phyloP scores from a whole-genome alignment of 2,329 filamentous ascomycete species.

The Fusarium tuaranense region DNA sequence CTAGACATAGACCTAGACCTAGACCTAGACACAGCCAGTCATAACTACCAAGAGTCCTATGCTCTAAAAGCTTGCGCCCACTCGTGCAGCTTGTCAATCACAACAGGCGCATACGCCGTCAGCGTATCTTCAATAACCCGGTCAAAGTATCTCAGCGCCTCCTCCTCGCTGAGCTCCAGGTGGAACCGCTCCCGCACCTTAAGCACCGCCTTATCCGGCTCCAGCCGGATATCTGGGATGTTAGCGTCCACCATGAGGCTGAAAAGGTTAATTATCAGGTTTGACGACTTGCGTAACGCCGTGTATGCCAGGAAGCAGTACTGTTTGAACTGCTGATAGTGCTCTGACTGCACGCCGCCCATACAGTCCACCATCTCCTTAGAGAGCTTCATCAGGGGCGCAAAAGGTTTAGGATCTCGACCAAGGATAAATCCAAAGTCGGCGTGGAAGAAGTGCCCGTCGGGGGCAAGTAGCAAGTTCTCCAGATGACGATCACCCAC shows the following conservation, averaged over 20 bases:
- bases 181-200: conserved; percentile 97
- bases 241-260: conserved; percentile 98
- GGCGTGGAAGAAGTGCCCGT: conserved; percentile 96
- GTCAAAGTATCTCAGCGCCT: conserved; percentile 89
- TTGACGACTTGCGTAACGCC: conserved; percentile 88
- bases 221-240: conserved; percentile 92
- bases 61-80: conserved; percentile 91
- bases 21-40: background rate
- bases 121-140: conserved; percentile 91
- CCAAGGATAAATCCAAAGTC: conserved; percentile 99
- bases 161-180: conserved; percentile 90
- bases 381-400: conserved; percentile 95
- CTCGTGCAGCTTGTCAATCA: conserved; percentile 95
- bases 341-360: conserved; percentile 84
- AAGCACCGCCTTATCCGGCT: conserved; percentile 91
- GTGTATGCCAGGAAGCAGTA: conserved; percentile 97
- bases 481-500: conserved; percentile 97
- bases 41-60: conserved; percentile 49
- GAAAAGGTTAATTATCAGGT: conserved; percentile 94
- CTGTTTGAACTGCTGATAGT: conserved; percentile 91
- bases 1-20: background rate
- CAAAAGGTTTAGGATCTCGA: conserved; percentile 96
- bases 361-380: conserved; percentile 99
- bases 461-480: conserved; percentile 90
- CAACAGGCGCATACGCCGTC: conserved; percentile 89